phyloP scores from a whole-genome alignment of 805 yeast genomes.

The Cyberlindnera lachancei region DNA sequence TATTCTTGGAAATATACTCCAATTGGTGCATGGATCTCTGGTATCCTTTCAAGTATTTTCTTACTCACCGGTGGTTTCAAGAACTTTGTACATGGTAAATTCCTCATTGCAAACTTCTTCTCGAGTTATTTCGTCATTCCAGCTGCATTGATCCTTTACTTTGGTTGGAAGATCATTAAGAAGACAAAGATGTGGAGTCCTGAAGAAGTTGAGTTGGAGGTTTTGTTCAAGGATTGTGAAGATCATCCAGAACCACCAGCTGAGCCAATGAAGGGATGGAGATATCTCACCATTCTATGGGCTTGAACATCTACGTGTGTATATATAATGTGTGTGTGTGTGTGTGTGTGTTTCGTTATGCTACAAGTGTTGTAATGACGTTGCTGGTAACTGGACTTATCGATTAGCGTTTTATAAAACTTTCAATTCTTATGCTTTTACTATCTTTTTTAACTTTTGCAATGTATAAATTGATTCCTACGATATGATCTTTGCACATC shows the following conservation, averaged over 20 bases:
- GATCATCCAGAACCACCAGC: constrained; percentile 23
- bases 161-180: constrained; percentile 27
- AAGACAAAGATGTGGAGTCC: constrained; percentile 27
- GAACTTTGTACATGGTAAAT: constrained; percentile 27
- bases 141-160: constrained; percentile 21
- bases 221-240: constrained; percentile 23
- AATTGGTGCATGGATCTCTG: constrained; percentile 26
- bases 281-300: constrained; percentile 10
- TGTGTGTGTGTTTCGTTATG: not conserved
- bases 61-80: constrained; percentile 29
- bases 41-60: constrained; percentile 19
- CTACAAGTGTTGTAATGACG: too few relatives aligned
- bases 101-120: constrained; percentile 8
- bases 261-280: constrained; percentile 12
- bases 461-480: too few relatives aligned
- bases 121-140: constrained; percentile 18
- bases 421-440: too few relatives aligned
- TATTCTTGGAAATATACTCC: constrained; percentile 10
- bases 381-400: too few relatives aligned
- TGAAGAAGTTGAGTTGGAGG: constrained; percentile 32
- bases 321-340: not conserved
- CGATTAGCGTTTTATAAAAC: too few relatives aligned
- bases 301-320: constrained; percentile 6
- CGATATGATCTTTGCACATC: too few relatives aligned
- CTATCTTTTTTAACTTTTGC: too few relatives aligned